Evolutionary conservation across 2,329 filamentous ascomycete species (phyloP), one percentile per base, ranked within the genome.

Genomic region (Fusarium scirpi): DNA sequence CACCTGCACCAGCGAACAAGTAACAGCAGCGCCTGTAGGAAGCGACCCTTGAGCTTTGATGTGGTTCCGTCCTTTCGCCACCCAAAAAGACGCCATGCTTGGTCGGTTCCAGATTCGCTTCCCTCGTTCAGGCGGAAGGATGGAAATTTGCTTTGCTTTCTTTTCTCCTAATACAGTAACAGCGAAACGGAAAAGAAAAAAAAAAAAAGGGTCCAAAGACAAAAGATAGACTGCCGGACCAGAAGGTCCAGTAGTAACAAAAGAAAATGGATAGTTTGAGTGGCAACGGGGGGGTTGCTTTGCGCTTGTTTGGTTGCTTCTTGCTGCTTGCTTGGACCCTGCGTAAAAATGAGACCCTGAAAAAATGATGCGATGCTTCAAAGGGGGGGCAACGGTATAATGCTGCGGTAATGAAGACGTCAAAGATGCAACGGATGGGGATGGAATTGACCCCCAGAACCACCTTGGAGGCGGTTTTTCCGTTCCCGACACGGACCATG

Each of bases 31-130:
- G 51, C 56, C 44, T 58, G 43, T 58, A 44, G 52, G 51, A 52
- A 54, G 34, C 25, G 56, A 24, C 46, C 15, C 48, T 55, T 52
- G 24, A n/a, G 22, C 48, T 45, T 52, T 40, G 48, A 22, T 43
- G 62, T 57, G 41, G 27, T 41, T 32, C n/a, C 18, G 34, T 29
- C 30, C 56, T 64, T 55, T 69, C 13, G 63, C 67, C 67, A 71
- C 67, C 9, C 10, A 64, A 41, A 57, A 47, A 54, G 47, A 44
- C 65, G 61, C 62, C 66, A 52, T 66, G 49, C 48, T 52, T 52
- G 24, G 32, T 40, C 32, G 32, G 24, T 41, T 52, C 8, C 10
- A 38, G 34, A 22, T 40, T 24, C 54, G 29, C 52, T 54, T 52
- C 18, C 13, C 43, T 54, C 45, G 45, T 24, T 29, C 25, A 27